A percentile compares a stretch with the other conserved stretches of the same genome.
phyloP scores from a whole-genome alignment of 352 stramenopile species.

The Pythium utonaiense region DNA sequence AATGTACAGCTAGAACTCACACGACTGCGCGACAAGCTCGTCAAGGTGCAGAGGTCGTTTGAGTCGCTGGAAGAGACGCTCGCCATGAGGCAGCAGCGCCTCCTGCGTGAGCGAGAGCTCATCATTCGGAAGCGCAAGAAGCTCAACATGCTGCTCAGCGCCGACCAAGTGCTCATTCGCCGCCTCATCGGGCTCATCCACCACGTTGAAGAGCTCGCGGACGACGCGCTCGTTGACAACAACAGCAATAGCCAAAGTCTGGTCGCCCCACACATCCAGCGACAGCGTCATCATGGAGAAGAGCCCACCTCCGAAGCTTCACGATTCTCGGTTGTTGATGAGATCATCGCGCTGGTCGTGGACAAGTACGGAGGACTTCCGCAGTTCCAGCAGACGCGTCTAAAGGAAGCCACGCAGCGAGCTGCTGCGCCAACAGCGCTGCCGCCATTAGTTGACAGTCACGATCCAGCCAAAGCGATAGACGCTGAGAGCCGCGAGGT shows the following conservation, averaged over 20 bases:
- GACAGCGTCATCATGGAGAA: background rate
- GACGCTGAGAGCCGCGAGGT: conserved; percentile 7
- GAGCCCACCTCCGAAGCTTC: background rate
- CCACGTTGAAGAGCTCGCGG: conserved; percentile 28
- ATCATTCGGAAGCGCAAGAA: conserved; percentile 53
- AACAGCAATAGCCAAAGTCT: background rate
- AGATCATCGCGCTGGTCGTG: background rate
- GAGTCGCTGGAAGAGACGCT: conserved; percentile 34
- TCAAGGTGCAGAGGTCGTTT: conserved; percentile 23
- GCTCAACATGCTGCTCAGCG: conserved; percentile 41
- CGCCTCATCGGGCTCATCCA: conserved; percentile 29
- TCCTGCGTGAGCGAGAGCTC: conserved; percentile 37
- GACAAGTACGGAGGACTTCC: conserved; percentile 8
- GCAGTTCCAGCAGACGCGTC: background rate
- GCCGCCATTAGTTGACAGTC: background rate
- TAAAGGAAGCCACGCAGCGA: background rate
- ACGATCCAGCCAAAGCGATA: background rate
- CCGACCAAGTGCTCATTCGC: conserved; percentile 43
- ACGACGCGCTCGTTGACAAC: conserved; percentile 22
- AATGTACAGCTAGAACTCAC: conserved; percentile 39
- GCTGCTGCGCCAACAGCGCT: background rate
- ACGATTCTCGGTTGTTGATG: background rate
- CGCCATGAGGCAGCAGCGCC: conserved; percentile 27
- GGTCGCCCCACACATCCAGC: background rate
- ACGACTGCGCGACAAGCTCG: conserved; percentile 26